phyloP scores from a whole-genome alignment of 2,329 filamentous ascomycete species.

The Gaeumannomyces sp. region DNA sequence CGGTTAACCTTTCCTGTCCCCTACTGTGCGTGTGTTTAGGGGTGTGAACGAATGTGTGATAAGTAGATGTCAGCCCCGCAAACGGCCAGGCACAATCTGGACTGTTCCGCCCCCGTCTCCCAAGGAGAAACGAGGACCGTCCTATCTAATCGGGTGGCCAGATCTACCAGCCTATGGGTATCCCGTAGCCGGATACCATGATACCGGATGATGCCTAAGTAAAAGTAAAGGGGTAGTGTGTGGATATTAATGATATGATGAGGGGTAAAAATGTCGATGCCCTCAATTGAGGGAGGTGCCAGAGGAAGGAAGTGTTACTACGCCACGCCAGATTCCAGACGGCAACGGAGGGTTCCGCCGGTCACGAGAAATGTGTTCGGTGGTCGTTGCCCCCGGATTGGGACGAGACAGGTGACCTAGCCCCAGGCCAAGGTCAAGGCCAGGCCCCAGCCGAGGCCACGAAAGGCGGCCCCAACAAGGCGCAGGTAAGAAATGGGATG shows the following conservation, averaged over 20 bases:
- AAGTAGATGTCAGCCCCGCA: not conserved
- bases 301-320: not conserved
- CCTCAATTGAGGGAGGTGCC: not conserved
- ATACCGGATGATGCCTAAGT: not conserved
- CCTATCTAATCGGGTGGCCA: not conserved
- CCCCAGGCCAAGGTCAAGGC: not conserved
- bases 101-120: not conserved
- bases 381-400: not conserved
- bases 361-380: not conserved
- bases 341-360: not conserved
- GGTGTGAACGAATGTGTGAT: not conserved
- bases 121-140: not conserved
- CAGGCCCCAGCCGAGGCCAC: not conserved
- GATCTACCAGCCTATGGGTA: not conserved
- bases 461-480: not conserved
- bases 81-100: not conserved
- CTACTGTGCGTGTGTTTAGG: not conserved
- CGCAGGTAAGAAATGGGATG: not conserved
- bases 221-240: not conserved
- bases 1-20: no score
- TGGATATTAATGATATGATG: not conserved
- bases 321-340: not conserved
- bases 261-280: not conserved
- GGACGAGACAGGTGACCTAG: not conserved
- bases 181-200: not conserved